Conservation (phyloP, 257 asterid species). For the Plantago major region DNA sequence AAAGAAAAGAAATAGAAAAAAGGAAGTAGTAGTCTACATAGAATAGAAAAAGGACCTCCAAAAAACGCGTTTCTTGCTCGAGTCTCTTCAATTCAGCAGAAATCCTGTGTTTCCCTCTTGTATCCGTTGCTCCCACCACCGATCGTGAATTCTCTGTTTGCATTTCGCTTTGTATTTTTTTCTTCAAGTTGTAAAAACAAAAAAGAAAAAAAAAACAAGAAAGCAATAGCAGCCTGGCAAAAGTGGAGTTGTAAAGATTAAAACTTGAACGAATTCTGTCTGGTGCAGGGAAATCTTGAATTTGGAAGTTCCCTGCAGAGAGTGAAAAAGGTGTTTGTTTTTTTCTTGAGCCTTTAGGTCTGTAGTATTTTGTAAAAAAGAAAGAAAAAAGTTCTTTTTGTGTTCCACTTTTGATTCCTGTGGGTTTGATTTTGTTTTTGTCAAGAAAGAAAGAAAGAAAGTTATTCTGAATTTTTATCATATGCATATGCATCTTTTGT, state of each 20-base stretch:
- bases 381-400: too few relatives aligned
- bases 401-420: too few relatives aligned
- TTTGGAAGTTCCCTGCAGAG: too few relatives aligned
- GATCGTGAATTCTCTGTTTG: slow-evolving; percentile 62
- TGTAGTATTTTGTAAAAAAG: too few relatives aligned
- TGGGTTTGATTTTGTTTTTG: too few relatives aligned
- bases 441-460: too few relatives aligned
- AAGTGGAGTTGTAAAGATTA: neutral
- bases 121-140: slow-evolving; percentile 49
- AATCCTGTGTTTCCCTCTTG: slow-evolving; percentile 86
- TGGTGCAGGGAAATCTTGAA: too few relatives aligned
- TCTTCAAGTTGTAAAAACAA: neutral
- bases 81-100: slow-evolving; percentile 90
- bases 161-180: slow-evolving; percentile 31
- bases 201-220: neutral
- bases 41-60: slow-evolving; percentile 55
- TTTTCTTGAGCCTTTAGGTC: too few relatives aligned
- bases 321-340: too few relatives aligned
- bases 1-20: slow-evolving; percentile 3
- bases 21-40: slow-evolving; percentile 3
- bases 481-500: too few relatives aligned
- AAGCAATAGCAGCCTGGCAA: neutral
- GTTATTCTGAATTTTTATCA: too few relatives aligned
- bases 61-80: slow-evolving; percentile 88
- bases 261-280: too few relatives aligned